These are phyloP conservation scores for Phytophthora europaea DNA, from an alignment of 352 stramenopile genomes.

Conservation along the genomic window DNA sequence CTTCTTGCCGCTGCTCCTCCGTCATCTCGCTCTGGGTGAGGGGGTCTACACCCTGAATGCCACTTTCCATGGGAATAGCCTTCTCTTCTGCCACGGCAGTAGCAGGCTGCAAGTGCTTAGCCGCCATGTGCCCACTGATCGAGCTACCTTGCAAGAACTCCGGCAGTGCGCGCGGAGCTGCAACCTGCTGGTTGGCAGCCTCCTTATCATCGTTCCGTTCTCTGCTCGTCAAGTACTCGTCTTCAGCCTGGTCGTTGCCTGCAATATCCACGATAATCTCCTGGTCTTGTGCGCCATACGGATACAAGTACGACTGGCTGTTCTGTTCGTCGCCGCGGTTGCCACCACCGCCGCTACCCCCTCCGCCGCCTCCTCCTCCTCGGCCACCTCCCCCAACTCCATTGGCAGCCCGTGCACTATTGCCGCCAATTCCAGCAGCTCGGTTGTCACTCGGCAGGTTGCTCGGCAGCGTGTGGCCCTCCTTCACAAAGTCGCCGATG, in stretches of 20 bases:
- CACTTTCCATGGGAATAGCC: conserved; percentile 39
- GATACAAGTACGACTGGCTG: conserved; percentile 86
- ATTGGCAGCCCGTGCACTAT: conserved; percentile 59
- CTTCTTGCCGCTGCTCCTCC: conserved; percentile 84
- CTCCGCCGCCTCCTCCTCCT: conserved; percentile 52
- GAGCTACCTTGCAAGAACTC: conserved; percentile 87
- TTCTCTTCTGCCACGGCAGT: conserved; percentile 48
- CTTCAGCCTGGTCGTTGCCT: conserved; percentile 74
- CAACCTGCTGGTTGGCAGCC: conserved; percentile 55
- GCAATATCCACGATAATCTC: conserved; percentile 91
- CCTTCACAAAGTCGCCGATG: conserved; percentile 85
- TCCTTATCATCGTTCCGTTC: conserved; percentile 84
- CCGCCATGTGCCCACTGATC: conserved; percentile 89
- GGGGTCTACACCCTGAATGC: conserved; percentile 64
- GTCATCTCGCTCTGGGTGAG: conserved; percentile 78
- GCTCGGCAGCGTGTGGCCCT: conserved; percentile 75
- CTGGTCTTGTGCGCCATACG: conserved; percentile 80
- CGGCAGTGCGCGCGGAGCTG: conserved; percentile 72
- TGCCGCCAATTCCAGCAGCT: conserved; percentile 78
- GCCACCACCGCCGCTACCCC: conserved; percentile 40
- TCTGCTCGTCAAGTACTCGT: conserved; percentile 84
- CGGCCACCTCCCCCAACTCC: conserved; percentile 33
- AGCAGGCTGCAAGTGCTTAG: conserved; percentile 75
- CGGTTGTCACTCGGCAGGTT: conserved; percentile 91
- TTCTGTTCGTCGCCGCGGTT: conserved; percentile 66